Base-by-base conservation (phyloP, 495 filamentous ascomycete genomes). In the Xylaria castorea region DNA sequence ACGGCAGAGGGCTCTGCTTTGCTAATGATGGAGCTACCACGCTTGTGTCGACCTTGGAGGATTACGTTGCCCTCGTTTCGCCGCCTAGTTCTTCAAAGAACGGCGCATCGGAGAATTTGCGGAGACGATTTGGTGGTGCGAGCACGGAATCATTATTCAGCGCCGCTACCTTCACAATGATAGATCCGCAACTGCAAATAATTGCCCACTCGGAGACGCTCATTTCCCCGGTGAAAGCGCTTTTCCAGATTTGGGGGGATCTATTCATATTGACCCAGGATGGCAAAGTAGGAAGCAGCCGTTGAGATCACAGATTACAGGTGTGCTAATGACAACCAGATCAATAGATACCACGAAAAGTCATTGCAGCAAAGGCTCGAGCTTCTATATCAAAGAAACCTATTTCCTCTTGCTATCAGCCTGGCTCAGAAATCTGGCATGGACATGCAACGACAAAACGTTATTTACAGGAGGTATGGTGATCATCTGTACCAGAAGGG, bases 401-500 rank as follows among this genome's bases (percentile, higher is more conserved):
- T 98, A 27, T 98, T 94, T 79, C 90, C 95, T 25, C 84, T 96
- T 67, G 95, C 96, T 5, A 97, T 98, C 75, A 96, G 94, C 76
- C 86, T 98, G 63, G 96, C 97, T 2, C 94, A 97, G 76, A 97
- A 97, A 79, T 90, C 89, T 51, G 93, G 93, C 18, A 87, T 90
- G 82, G 93, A 95, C 79, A 75, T 85, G 14, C 80, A 90, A 25
- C 94, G 97, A 78, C 93, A 96, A 60, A 97, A 97, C 78, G 87
- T 93, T 55, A 98, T 99, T 66, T 95, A 92, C 75, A 90, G 97
- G 68, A 95, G 91, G 81, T 98, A 97, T 81, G 96, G 96, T 12
- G 97, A 99, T 78, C 95, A 93, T 72, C 82, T 98, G n/a, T 97
- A 99, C 76, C 94, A 96, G 77, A 96, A 94, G 76, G 92, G 91